Evolutionary conservation across 208 protist species (phyloP), one percentile per base, ranked within the genome.

Genomic region (Acanthamoeba healyi): DNA sequence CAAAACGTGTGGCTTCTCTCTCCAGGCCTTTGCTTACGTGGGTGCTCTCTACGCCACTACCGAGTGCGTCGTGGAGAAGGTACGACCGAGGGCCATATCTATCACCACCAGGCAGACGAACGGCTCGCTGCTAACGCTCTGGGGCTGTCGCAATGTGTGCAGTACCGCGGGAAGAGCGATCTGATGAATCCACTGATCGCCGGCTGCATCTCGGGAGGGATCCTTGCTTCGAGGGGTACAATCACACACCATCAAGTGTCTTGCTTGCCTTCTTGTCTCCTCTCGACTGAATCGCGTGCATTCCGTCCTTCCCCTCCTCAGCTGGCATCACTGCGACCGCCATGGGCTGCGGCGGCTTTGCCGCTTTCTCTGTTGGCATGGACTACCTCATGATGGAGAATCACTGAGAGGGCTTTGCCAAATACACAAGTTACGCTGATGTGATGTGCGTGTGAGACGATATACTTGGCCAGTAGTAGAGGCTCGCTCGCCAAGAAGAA

Each of bases 341-440:
- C 6, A 79, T 79, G 70, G 70, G 70, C 36, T 79, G 70, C 15
- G 70, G 70, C 26, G 70, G 70, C 70, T 79, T 79, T 79, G 70
- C 70, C 26, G 70, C 70, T 9, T 79, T 79, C 22, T 79, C 70
- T 24, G 70, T 79, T 24, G 70, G 70, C 38, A 79, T 79, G 34
- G 70, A 79, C 22, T 79, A 36, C 36, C 70, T 79, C 36, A 22
- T 79, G 4, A 38, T 79, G 70, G 70, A 79, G 36, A 38, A 46
- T 15, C 70, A 79, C 63, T 72, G 54, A 61, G n/a, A n/a, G n/a
- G n/a, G n/a, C n/a, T n/a, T n/a, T n/a, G n/a, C n/a, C n/a, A n/a
- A n/a, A n/a, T n/a, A n/a, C n/a, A n/a, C n/a, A n/a, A n/a, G n/a
- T n/a, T n/a, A n/a, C n/a, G n/a, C n/a, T n/a, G n/a, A n/a, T n/a